Conservation (phyloP, 2,329 filamentous ascomycete species). For the Aspergillus luchuensis region DNA sequence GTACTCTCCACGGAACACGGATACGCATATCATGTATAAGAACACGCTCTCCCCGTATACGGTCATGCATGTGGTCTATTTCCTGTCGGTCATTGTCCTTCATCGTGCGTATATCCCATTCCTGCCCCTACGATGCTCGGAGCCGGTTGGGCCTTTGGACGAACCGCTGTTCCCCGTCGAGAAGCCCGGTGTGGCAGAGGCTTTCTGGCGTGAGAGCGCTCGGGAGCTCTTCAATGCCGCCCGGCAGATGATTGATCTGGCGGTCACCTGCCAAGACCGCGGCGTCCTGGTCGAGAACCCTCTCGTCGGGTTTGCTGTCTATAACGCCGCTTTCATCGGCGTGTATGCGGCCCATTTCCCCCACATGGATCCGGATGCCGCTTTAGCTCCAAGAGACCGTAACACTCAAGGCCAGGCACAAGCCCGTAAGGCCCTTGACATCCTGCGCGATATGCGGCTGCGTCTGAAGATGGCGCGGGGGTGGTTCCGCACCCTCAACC, state of each 20-base stretch:
- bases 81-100: constrained; percentile 57
- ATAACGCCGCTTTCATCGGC: constrained; percentile 54
- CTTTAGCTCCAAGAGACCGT: constrained; percentile 43
- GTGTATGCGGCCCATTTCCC: constrained; percentile 58
- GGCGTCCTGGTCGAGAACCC: constrained; percentile 57
- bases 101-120: constrained; percentile 60
- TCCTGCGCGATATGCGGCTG: constrained; percentile 45
- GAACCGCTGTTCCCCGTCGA: constrained; percentile 50
- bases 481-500: constrained; percentile 49
- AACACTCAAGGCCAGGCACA: constrained; percentile 35
- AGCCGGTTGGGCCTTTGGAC: constrained; percentile 57
- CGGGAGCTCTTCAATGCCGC: constrained; percentile 55
- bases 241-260: constrained; percentile 56
- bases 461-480: constrained; percentile 44
- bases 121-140: constrained; percentile 51
- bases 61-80: constrained; percentile 57
- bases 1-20: constrained; percentile 54
- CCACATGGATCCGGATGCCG: constrained; percentile 57
- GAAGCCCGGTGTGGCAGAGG: constrained; percentile 46
- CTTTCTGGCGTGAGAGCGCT: constrained; percentile 57
- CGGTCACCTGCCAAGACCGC: constrained; percentile 54
- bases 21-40: constrained; percentile 56
- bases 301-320: constrained; percentile 57
- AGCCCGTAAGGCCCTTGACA: constrained; percentile 40
- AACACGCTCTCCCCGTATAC: constrained; percentile 56